Conservation (phyloP, 768 basidiomycete genomes). For the Imleria badia region DNA sequence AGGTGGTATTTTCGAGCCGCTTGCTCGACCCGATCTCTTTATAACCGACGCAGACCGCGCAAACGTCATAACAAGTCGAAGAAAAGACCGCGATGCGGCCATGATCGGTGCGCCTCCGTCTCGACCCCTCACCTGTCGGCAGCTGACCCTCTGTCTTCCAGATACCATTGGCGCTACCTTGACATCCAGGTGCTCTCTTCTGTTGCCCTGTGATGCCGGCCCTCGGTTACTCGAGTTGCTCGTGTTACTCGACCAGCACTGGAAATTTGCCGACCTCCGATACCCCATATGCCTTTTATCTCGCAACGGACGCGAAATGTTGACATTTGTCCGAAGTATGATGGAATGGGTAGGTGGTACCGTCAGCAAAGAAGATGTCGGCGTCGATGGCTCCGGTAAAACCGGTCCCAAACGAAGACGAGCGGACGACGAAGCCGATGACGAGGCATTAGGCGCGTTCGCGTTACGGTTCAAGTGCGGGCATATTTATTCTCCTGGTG, state of each 20-base stretch:
- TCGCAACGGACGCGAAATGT: constrained; percentile 88
- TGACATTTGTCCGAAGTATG: constrained; percentile 92
- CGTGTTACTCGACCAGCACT: constrained; percentile 94
- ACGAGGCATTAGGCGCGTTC: constrained; percentile 81
- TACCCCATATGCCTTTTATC: constrained; percentile 94
- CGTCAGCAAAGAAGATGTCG: constrained; percentile 88
- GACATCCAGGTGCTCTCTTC: constrained; percentile 73
- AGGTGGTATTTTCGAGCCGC: constrained; percentile 81
- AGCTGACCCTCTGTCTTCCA: constrained; percentile 30
- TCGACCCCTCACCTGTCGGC: background rate
- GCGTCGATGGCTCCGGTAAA: constrained; percentile 66
- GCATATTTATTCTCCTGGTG: background rate
- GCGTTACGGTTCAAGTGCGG: constrained; percentile 85
- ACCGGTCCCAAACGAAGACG: constrained; percentile 53
- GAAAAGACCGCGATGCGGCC: constrained; percentile 87
- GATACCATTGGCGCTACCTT: constrained; percentile 90
- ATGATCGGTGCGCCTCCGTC: constrained; percentile 63
- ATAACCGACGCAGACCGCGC: constrained; percentile 92
- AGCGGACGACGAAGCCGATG: constrained; percentile 70
- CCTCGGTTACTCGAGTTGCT: constrained; percentile 96
- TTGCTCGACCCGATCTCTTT: constrained; percentile 87
- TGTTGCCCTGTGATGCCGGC: constrained; percentile 91
- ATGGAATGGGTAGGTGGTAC: constrained; percentile 99
- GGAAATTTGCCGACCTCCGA: constrained; percentile 83
- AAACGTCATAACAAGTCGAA: constrained; percentile 76